These are phyloP conservation scores for Pezicula neosporulosa DNA, from an alignment of 2,329 filamentous ascomycete genomes.

Conservation along the genomic window DNA sequence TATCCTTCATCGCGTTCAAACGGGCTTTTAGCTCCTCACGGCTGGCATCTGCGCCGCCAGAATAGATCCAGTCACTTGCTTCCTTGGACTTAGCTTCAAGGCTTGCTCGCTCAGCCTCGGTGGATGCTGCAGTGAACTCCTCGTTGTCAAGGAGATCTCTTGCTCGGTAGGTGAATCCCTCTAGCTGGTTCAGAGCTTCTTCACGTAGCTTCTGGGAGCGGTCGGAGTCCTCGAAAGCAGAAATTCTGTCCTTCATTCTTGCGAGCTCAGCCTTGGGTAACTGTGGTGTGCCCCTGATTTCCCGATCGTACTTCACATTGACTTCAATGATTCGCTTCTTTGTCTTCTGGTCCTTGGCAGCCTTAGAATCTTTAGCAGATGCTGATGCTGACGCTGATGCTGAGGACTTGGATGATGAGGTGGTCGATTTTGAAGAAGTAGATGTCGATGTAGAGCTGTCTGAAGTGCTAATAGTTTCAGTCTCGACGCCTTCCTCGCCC, in stretches of 20 bases:
- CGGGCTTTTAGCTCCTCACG: conserved; percentile 72
- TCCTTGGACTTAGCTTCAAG: conserved; percentile 66
- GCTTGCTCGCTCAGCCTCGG: conserved; percentile 59
- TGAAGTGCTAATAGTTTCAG: conserved; percentile 32
- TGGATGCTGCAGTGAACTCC: conserved; percentile 69
- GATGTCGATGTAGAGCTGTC: conserved; percentile 31
- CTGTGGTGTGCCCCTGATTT: conserved; percentile 23
- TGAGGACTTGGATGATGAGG: conserved; percentile 30
- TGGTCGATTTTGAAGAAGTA: conserved; percentile 46
- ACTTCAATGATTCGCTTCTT: conserved; percentile 27
- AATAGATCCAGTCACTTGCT: conserved; percentile 87
- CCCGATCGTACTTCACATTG: conserved; percentile 23
- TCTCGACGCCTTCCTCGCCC: conserved; percentile 45
- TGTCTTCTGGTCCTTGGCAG: conserved; percentile 18
- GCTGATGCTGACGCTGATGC: conserved; percentile 35
- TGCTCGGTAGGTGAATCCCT: conserved; percentile 85
- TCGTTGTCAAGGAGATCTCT: conserved; percentile 79
- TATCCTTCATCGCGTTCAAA: conserved; percentile 71
- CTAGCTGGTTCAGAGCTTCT: conserved; percentile 88
- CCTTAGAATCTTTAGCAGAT: conserved; percentile 20
- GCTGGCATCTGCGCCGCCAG: conserved; percentile 72
- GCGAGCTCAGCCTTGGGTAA: conserved; percentile 22
- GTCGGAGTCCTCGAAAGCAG: conserved; percentile 85
- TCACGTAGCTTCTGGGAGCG: conserved; percentile 72
- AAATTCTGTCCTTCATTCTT: conserved; percentile 57